Evolutionary conservation across 305 asterid species (phyloP).

Genomic region (Fraxinus xanthoxyloides): DNA sequence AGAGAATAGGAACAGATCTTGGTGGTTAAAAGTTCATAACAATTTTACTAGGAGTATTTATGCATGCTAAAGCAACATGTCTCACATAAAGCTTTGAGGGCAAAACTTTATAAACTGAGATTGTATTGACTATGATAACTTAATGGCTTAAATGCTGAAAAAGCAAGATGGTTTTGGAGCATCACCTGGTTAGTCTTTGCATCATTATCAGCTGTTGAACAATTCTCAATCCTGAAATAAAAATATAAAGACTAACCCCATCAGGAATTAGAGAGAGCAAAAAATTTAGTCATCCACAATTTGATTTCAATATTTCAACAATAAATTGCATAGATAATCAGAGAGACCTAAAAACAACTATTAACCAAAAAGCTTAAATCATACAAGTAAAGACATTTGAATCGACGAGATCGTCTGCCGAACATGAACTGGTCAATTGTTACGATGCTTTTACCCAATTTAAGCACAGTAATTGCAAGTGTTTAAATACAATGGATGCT

Average conservation of each 20-base stretch:
- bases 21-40: neutral
- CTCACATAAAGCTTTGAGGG: neutral
- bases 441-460: neutral
- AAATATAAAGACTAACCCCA: slow-evolving; percentile 19
- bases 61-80: neutral
- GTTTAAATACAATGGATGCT: neutral
- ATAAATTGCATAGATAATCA: neutral
- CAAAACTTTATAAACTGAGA: neutral
- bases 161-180: slow-evolving; percentile 11
- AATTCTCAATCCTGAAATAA: slow-evolving; percentile 46
- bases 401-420: neutral
- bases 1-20: neutral
- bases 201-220: slow-evolving; percentile 40
- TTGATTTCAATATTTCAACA: neutral
- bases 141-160: neutral
- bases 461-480: neutral
- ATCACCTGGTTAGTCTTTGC: slow-evolving; percentile 68
- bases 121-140: neutral
- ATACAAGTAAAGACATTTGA: neutral
- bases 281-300: neutral
- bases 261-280: slow-evolving; percentile 12
- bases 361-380: neutral
- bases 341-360: neutral
- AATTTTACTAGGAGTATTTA: neutral
- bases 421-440: slow-evolving; percentile 11